Evolutionary conservation across 352 stramenopile genomes (phyloP).

Genomic region (Phytophthora constricta): DNA sequence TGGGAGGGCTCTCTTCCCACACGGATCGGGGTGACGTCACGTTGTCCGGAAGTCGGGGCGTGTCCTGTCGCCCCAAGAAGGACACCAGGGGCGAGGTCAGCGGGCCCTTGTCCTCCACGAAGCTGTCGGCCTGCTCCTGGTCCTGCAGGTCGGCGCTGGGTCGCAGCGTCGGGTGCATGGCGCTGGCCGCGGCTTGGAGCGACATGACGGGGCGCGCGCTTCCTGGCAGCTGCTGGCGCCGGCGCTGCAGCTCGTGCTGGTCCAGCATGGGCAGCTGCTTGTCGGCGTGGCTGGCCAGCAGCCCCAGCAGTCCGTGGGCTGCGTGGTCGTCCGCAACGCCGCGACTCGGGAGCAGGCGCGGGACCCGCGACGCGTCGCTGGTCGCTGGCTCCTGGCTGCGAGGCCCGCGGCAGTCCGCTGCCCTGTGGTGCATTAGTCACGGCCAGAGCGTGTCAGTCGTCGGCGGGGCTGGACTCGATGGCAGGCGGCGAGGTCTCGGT

Average conservation of each 20-base stretch:
- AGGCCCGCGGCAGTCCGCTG: conserved; percentile 13
- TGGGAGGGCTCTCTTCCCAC: conserved; percentile 39
- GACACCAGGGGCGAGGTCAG: conserved; percentile 36
- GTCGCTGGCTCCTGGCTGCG: conserved; percentile 14
- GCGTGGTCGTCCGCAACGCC: conserved; percentile 19
- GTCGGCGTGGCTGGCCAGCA: conserved; percentile 40
- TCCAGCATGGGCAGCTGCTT: conserved; percentile 41
- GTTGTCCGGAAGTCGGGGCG: conserved; percentile 32
- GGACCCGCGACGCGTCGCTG: conserved; percentile 27
- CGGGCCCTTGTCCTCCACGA: conserved; percentile 27
- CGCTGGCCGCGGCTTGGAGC: conserved; percentile 23
- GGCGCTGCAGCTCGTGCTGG: conserved; percentile 23
- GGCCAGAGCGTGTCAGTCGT: background rate
- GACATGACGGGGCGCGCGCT: conserved; percentile 25
- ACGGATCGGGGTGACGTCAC: conserved; percentile 48
- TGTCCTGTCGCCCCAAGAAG: conserved; percentile 38
- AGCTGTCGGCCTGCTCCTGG: conserved; percentile 13
- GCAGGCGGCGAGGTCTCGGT: background rate
- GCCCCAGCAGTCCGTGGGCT: conserved; percentile 27
- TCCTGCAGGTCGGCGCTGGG: conserved; percentile 12
- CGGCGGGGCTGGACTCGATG: background rate
- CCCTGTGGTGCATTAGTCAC: conserved; percentile 16
- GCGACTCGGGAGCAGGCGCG: conserved; percentile 27
- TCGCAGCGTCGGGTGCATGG: conserved; percentile 23
- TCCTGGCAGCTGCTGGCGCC: conserved; percentile 15